phyloP scores from a whole-genome alignment of 2,329 filamentous ascomycete species.

The Nannizziopsis barbatae region DNA sequence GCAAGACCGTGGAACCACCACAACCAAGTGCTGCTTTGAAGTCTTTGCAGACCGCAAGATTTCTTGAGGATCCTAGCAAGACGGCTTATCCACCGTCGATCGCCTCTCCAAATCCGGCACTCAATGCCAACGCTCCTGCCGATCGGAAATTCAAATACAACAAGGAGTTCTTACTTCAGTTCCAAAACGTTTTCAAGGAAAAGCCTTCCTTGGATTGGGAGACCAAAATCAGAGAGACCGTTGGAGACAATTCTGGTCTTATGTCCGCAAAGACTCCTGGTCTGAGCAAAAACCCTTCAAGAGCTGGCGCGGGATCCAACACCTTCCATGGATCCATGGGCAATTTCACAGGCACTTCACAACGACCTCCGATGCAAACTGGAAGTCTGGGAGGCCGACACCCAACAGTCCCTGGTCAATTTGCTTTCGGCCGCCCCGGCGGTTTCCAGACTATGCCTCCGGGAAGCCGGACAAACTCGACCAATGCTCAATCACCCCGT shows the following conservation, averaged over 20 bases:
- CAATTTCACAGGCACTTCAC: conserved; percentile 43
- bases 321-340: conserved; percentile 47
- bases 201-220: conserved; percentile 93
- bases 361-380: conserved; percentile 52
- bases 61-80: conserved; percentile 67
- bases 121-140: conserved; percentile 63
- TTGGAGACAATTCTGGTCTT: conserved; percentile 62
- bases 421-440: conserved; percentile 32
- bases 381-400: conserved; percentile 51
- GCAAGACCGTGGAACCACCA: conserved; percentile 74
- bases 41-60: conserved; percentile 80
- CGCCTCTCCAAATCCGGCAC: conserved; percentile 77
- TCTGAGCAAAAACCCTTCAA: conserved; percentile 6
- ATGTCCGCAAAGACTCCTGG: conserved; percentile 23
- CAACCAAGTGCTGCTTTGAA: conserved; percentile 92
- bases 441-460: conserved; percentile 49
- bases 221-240: conserved; percentile 67
- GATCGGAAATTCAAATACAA: conserved; percentile 88
- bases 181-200: conserved; percentile 91
- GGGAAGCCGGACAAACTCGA: conserved; percentile 55
- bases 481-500: conserved; percentile 54
- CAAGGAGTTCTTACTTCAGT: conserved; percentile 88
- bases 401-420: too few relatives aligned
- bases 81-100: conserved; percentile 75
- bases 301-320: conserved; percentile 26